Base-by-base conservation (phyloP, 139 green algal species). In the Monoraphidium neglectum region DNA sequence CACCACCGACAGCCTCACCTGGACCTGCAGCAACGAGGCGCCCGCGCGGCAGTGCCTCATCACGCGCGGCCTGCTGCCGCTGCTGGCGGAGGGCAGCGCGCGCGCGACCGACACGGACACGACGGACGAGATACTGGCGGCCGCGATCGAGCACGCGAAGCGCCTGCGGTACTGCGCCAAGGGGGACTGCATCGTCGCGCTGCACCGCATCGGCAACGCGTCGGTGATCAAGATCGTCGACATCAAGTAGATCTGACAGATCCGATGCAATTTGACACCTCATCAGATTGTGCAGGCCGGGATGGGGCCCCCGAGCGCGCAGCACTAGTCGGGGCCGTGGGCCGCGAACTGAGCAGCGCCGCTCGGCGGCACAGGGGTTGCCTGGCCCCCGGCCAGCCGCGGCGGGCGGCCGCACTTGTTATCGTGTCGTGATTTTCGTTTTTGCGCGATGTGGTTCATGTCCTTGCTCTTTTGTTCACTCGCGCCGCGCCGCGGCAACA, bases 221-320 rank as follows among this genome's bases (percentile, higher is more conserved):
- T 97, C 94, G 18, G 94, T 98, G 8, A 98, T 98, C 90, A 98
- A 98, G 84, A 93, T 98, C 46, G 86, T 96, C 1, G 90, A 96
- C 75, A 84, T 93, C 72, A 78, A 78, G 61, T 78, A 53, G 56
- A 59, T n/a, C n/a, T n/a, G n/a, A n/a, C n/a, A n/a, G n/a, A n/a
- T n/a, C n/a, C n/a, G n/a, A n/a, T n/a, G n/a, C n/a, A n/a, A n/a
- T n/a, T n/a, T n/a, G n/a, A n/a, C n/a, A n/a, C n/a, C n/a, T n/a
- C n/a, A n/a, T n/a, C n/a, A n/a, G n/a, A n/a, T n/a, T n/a, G n/a
- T n/a, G n/a, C n/a, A n/a, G n/a, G n/a, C n/a, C n/a, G n/a, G n/a
- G n/a, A n/a, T n/a, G n/a, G n/a, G n/a, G n/a, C n/a, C n/a, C n/a
- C n/a, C n/a, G n/a, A n/a, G n/a, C n/a, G n/a, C n/a, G n/a, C n/a